Base-by-base conservation (phyloP, 257 asterid species). In the Ligustrum vulgare region DNA sequence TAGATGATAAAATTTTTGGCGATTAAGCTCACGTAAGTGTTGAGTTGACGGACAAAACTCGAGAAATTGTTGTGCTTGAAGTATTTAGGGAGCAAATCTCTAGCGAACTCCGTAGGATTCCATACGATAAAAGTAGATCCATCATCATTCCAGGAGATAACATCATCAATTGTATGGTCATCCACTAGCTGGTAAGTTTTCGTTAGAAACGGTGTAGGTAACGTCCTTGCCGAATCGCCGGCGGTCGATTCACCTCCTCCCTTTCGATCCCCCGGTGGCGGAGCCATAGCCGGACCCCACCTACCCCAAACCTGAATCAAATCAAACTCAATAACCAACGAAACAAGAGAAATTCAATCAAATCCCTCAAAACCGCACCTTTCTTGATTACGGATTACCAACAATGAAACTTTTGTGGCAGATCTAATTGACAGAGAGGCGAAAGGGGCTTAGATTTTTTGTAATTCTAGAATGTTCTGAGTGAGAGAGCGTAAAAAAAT, bases 61-160 rank as follows among this genome's bases (percentile, higher is more conserved):
- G 98, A 90, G 83, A 93, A 93, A 80, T 93, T 93, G 35, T 90
- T 91, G 64, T 91, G 98, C 79, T 93, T 93, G 80, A 93, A 93
- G 77, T 84, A 87, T 80, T 91, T 91, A 0, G 98, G 98, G 7
- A 93, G 94, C 89, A 93, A 87, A 90, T 89, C 96, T 51, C 90
- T 81, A 1, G 96, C 93, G 36, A 93, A 93, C 69, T 90, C 96
- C 20, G 96, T 77, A 34, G 97, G 92, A 76, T 90, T 90, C 98
- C 98, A 91, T 3, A 93, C 98, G 78, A 93, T 76, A 65, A 93
- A 93, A 54, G 84, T 71, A 81, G 98, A 91, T 86, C 98, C 98
- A 54, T 90, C 96, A 5, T 86, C 96, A 51, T 87, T 93, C 98
- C 98, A 93, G 1, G 96, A 90, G 81, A 93, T 89, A 72, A 93